Percentiles rank a stretch among this genome's conserved stretches.
phyloP scores from a whole-genome alignment of 768 basidiomycete species.

The Chalciporus pseudorubinellus region DNA sequence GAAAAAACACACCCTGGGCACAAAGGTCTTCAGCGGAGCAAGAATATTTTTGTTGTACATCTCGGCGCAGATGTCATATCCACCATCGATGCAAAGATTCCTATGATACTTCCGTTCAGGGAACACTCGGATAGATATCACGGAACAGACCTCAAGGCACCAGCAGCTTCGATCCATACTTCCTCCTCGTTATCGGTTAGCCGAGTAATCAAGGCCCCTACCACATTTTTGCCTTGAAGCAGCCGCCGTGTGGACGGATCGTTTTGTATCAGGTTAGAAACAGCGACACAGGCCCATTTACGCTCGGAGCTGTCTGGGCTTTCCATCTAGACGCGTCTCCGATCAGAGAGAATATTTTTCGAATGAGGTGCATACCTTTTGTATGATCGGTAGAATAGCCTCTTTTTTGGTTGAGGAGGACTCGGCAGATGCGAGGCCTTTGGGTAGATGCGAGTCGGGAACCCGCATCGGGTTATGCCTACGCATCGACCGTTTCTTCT shows the following conservation, averaged over 20 bases:
- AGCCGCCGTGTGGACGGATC: slow-evolving; percentile 89
- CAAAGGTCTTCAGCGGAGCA: slow-evolving; percentile 67
- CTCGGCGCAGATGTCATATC: slow-evolving; percentile 92
- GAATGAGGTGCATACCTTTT: slow-evolving; percentile 58
- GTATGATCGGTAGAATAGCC: slow-evolving; percentile 82
- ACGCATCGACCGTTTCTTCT: slow-evolving; percentile 81
- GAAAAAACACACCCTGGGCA: slow-evolving; percentile 61
- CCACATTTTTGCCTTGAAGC: slow-evolving; percentile 87
- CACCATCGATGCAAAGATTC: slow-evolving; percentile 93
- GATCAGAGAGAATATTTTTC: background rate
- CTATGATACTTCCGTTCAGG: slow-evolving; percentile 39
- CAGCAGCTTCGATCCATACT: slow-evolving; percentile 85
- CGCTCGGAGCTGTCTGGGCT: slow-evolving; percentile 75
- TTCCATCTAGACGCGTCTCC: slow-evolving; percentile 53
- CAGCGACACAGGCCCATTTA: slow-evolving; percentile 94
- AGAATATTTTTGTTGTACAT: slow-evolving; percentile 97
- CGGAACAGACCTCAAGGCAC: slow-evolving; percentile 70
- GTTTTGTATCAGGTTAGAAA: slow-evolving; percentile 94
- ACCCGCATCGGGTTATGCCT: slow-evolving; percentile 93
- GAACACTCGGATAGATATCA: background rate
- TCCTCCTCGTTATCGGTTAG: slow-evolving; percentile 88
- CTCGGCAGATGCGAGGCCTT: slow-evolving; percentile 74
- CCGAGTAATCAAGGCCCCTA: slow-evolving; percentile 82
- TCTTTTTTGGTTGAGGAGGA: slow-evolving; percentile 73
- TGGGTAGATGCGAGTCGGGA: slow-evolving; percentile 86